Base-by-base conservation (phyloP, 352 stramenopile genomes). In the Phytophthora cactorum region DNA sequence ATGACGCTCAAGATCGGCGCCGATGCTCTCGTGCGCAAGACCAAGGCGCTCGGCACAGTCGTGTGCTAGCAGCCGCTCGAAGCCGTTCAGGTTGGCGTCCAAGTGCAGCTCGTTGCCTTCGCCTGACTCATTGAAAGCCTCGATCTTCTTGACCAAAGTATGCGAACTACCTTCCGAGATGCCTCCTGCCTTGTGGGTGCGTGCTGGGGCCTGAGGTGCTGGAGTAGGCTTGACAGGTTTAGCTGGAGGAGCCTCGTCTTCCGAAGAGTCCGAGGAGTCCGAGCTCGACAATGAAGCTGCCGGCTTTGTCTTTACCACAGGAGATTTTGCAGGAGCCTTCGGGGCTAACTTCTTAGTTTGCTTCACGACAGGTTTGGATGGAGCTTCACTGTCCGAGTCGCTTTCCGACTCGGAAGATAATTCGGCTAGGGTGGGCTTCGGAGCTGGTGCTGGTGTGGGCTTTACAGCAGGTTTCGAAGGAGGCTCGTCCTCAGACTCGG, bases 141-240 rank as follows among this genome's bases (percentile, higher is more conserved):
- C 84, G 11, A 96, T 94, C 59, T 89, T 89, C 74, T 91, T 91
- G 27, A 96, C 88, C n/a, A 96, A 66, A 43, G 86, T 89, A 65
- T 96, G 88, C 10, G 79, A 84, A 47, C 79, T 93, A 55, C 75
- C 79, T 0, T 68, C 61, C 9, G 86, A 93, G 55, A 92, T 93
- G 29, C 79, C 76, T 6, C 64, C 62, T 14, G 67, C 63, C 43
- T 71, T 67, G 38, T 74, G 46, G 36, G 62, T 76, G 15, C 52
- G 50, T 5, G 44, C 57, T n/a, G 53, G 43, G 47, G 63, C 53
- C 51, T 25, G 54, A 43, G 52, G 59, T 25, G 62, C 53, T 29
- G 64, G 46, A 46, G 56, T 47, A 29, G 52, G 31, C 34, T 65
- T 70, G 10, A 52, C 51, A 43, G 53, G 22, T 29, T 58, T 52